Base-by-base conservation (phyloP, 345 rosid species). In the Chamaenerion angustifolium region DNA sequence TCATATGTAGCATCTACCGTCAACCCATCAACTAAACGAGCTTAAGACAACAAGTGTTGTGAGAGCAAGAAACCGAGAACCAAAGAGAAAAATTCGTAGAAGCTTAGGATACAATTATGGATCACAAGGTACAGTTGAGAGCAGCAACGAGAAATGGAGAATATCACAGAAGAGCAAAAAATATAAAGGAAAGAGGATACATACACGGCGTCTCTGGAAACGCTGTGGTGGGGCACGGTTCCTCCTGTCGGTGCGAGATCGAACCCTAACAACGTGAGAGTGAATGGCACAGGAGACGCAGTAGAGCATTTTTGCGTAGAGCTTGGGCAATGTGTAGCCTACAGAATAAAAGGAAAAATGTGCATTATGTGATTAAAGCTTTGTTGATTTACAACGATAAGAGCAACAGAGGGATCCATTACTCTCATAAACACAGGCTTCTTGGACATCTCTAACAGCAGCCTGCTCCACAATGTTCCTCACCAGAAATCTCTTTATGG, bases 261-360 rank as follows among this genome's bases (percentile, higher is more conserved):
- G 79, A 42, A 84, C 97, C 71, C 96, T 82, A 59, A 90, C 96
- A 0, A 87, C 98, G 25, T 84, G 96, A 11, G 98, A 92, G 79
- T 92, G 98, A 60, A 92, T 87, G 0, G 98, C 98, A 55, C 96
- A 92, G 0, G 96, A 87, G 42, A 92, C 93, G 19, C 98, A 92
- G 77, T 87, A 84, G 61, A 81, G 96, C 75, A 67, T 84, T 85
- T 92, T 87, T 0, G 87, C 77, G 49, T 92, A 84, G 43, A 84
- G 58, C 76, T 84, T 84, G 0, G 94, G 96, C 14, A 88, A 77
- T 42, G 78, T 72, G 62, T 88, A 88, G 0, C 61, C 96, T 84
- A 49, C 52, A 15, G 12, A 43, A 35, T 13, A 18, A 27, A 17
- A 3, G 12, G 40, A 4, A 50, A 31, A 8, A 50, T 3, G 19